Evolutionary conservation across 768 basidiomycete species (phyloP), one percentile per base, ranked within the genome.

Genomic region (Paxillus involutus): DNA sequence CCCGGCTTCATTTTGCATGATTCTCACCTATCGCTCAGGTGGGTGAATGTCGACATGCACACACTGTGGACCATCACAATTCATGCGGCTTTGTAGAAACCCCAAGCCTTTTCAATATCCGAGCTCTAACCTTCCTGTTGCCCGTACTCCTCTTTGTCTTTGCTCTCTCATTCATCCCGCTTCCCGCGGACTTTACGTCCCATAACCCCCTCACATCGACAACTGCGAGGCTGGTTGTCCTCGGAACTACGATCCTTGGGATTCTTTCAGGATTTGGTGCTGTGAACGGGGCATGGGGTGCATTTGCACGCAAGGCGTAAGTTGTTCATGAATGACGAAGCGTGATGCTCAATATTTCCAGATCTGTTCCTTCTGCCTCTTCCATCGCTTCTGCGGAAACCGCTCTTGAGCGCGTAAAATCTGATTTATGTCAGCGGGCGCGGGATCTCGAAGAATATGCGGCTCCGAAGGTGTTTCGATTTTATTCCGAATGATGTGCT

Each of bases 191-290:
- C n/a, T 65, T 82, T 5, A 55, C 62, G 59, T 63, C 71, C 6
- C 64, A 74, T 41, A 76, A 79, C 49, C 63, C 73, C 2, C 71
- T 79, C 24, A 79, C 78, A 9, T 72, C 82, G 1, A 74, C 79
- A 0, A 73, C 85, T 2, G 74, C 86, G 3, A 81, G 90, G 11
- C 76, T 92, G 13, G 81, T 87, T 17, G 86, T 91, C 17, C 70
- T 93, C 19, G 91, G 91, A 3, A 91, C 86, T 0, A 75, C 85
- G 30, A 80, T 91, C 52, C 83, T 94, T n/a, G 91, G 91, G 6
- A 64, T 85, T 3, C 75, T 94, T 6, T 90, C 91, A 0, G 91
- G 91, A 0, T 87, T 90, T 56, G 90, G 90, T 57, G 85, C 89
- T 3, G 75, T 88, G 45, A 83, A 78, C 57, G 85, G 80, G 44